phyloP scores from a whole-genome alignment of 495 filamentous ascomycete species.

The Penicillium taxi region DNA sequence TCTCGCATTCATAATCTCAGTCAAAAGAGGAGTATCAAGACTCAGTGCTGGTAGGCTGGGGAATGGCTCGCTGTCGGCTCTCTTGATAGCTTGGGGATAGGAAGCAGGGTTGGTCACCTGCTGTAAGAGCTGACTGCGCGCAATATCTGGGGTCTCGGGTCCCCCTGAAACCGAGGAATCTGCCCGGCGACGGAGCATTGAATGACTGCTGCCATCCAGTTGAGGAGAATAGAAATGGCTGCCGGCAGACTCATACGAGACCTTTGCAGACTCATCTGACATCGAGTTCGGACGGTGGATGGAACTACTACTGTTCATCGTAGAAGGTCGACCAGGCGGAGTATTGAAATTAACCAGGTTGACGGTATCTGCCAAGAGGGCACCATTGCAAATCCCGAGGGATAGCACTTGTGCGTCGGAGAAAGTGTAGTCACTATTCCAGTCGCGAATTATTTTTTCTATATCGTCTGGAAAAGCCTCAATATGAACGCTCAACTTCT shows the following conservation, averaged over 20 bases:
- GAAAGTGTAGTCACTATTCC: constrained; percentile 63
- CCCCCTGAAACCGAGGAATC: no score
- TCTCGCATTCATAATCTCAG: constrained; percentile 24
- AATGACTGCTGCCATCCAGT: no score
- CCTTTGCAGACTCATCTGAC: constrained; percentile 55
- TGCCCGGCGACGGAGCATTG: constrained; percentile 26
- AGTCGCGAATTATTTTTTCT: constrained; percentile 59
- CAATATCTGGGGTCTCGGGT: constrained; percentile 13
- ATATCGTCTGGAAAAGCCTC: constrained; percentile 59
- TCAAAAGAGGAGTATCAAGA: constrained; percentile 39
- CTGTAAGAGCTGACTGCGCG: constrained; percentile 23
- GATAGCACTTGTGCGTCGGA: constrained; percentile 41
- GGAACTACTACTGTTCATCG: constrained; percentile 36
- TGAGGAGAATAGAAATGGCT: constrained; percentile 31
- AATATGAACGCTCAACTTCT: constrained; percentile 68
- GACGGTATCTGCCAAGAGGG: constrained; percentile 43
- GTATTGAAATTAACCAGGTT: constrained; percentile 49
- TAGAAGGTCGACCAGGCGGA: constrained; percentile 41
- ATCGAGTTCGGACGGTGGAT: constrained; percentile 52
- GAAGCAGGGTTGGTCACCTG: constrained; percentile 17
- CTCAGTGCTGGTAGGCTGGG: constrained; percentile 33
- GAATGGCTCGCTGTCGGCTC: constrained; percentile 29
- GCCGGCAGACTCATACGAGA: constrained; percentile 43
- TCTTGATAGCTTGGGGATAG: neutral
- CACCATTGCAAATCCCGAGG: constrained; percentile 52